Percentiles rank a stretch among this genome's conserved stretches.
phyloP scores from a whole-genome alignment of 2,329 filamentous ascomycete genomes.

The Neophaeococcomyces mojaviensis region DNA sequence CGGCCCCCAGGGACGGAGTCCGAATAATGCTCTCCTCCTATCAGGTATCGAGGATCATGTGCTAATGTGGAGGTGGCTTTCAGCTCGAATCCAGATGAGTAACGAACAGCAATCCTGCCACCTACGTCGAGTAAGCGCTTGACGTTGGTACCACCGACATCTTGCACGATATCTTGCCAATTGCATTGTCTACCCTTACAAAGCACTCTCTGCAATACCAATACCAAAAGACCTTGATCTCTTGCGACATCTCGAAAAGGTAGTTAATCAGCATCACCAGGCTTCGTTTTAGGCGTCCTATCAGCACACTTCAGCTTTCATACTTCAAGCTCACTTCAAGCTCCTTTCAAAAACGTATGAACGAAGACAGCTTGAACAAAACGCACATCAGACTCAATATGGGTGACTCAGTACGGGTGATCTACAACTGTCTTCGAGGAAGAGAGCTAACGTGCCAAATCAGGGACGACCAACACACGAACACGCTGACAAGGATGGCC shows the following conservation, averaged over 20 bases:
- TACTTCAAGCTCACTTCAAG: neutral
- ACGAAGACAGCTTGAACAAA: neutral
- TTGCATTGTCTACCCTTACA: neutral
- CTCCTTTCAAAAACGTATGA: neutral
- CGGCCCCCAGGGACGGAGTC: no score
- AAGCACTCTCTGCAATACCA: neutral
- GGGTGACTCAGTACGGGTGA: conserved; percentile 2
- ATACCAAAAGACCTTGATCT: neutral
- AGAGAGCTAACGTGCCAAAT: neutral
- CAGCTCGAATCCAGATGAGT: neutral
- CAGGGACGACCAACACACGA: conserved; percentile 23
- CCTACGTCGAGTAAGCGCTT: conserved; percentile 4
- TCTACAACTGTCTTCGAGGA: neutral
- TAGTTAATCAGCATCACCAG: neutral
- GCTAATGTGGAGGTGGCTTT: neutral
- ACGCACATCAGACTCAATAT: neutral
- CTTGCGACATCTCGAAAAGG: neutral
- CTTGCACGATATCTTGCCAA: neutral
- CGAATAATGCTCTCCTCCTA: neutral
- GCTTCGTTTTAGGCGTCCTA: conserved; percentile 1
- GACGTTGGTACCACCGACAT: neutral
- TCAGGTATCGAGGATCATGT: neutral
- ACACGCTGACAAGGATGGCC: conserved; percentile 40
- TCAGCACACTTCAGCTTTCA: neutral
- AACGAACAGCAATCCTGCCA: neutral